phyloP scores from a whole-genome alignment of 2,329 filamentous ascomycete genomes.

The Parastagonospora nodorum region DNA sequence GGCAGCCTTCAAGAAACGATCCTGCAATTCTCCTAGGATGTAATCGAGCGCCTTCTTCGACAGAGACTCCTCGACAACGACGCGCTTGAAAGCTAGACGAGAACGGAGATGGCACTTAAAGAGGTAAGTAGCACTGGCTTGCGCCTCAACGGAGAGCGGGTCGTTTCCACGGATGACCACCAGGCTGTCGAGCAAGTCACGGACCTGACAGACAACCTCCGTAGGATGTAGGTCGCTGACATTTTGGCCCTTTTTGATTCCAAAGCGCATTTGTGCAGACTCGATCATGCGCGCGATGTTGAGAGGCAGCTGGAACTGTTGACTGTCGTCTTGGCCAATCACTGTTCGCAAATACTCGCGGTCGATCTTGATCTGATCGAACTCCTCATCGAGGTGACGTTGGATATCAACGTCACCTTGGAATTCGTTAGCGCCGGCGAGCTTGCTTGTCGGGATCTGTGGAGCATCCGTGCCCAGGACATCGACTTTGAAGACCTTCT shows the following conservation, averaged over 20 bases:
- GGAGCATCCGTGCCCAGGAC: slow-evolving; percentile 75
- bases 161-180: slow-evolving; percentile 87
- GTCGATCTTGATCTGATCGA: slow-evolving; percentile 75
- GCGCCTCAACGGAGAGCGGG: slow-evolving; percentile 80
- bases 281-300: slow-evolving; percentile 92
- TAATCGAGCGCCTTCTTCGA: slow-evolving; percentile 93
- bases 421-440: slow-evolving; percentile 87
- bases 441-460: slow-evolving; percentile 68
- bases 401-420: slow-evolving; percentile 87
- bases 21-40: slow-evolving; percentile 87
- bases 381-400: slow-evolving; percentile 85
- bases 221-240: slow-evolving; percentile 88
- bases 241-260: slow-evolving; percentile 72
- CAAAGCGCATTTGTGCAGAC: slow-evolving; percentile 86
- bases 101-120: slow-evolving; percentile 93
- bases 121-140: slow-evolving; percentile 83
- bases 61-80: slow-evolving; percentile 83
- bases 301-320: slow-evolving; percentile 87
- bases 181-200: slow-evolving; percentile 74
- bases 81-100: slow-evolving; percentile 86
- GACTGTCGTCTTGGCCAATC: slow-evolving; percentile 71
- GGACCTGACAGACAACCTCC: slow-evolving; percentile 82
- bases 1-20: slow-evolving; percentile 80
- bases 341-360: slow-evolving; percentile 75
- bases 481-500: slow-evolving; percentile 82